Evolutionary conservation across 352 stramenopile genomes (phyloP).

Genomic region (Globisporangium paddicum): DNA sequence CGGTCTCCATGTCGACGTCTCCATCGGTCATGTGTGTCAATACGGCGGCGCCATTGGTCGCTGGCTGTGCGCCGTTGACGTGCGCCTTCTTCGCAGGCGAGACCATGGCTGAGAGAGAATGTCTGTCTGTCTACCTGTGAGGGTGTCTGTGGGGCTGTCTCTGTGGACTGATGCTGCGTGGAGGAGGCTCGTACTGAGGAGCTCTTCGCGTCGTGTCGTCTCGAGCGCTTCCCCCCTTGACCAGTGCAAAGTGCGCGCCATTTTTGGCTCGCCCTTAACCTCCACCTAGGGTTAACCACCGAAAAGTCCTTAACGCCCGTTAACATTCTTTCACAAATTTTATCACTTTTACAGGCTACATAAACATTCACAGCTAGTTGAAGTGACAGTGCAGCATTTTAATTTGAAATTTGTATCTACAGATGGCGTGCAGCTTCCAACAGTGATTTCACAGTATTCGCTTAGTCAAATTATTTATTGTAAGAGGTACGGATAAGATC

Average conservation of each 20-base stretch:
- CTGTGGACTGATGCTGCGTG: neutral
- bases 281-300: too few species aligned
- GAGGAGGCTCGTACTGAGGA: neutral
- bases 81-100: neutral
- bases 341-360: too few species aligned
- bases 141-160: neutral
- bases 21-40: neutral
- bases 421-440: too few species aligned
- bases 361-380: too few species aligned
- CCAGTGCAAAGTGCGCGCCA: conserved; percentile 6
- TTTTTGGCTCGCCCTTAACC: neutral
- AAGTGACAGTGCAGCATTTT: too few species aligned
- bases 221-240: neutral
- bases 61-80: neutral
- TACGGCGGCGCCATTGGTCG: neutral
- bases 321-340: too few species aligned
- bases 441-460: too few species aligned
- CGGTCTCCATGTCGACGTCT: conserved; percentile 4
- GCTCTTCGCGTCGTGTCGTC: neutral
- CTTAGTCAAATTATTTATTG: too few species aligned
- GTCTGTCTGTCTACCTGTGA: neutral
- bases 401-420: too few species aligned
- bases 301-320: too few species aligned
- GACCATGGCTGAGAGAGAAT: neutral
- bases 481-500: too few species aligned